phyloP scores from a whole-genome alignment of 495 filamentous ascomycete genomes.

The Bryoglossum gracile region DNA sequence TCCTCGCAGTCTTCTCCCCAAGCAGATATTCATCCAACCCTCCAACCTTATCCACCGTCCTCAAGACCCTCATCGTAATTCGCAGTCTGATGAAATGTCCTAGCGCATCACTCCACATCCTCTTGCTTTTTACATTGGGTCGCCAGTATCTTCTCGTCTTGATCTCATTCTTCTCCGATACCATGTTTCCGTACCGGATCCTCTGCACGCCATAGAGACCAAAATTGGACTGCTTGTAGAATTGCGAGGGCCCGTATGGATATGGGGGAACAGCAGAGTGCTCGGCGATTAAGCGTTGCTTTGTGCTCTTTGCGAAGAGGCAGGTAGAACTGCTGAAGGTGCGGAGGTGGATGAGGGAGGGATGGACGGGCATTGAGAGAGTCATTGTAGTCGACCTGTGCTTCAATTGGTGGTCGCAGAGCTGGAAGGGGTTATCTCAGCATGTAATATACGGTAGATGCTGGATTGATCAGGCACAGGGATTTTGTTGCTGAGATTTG shows the following conservation, averaged over 20 bases:
- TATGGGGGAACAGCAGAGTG: slow-evolving; percentile 56
- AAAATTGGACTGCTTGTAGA: slow-evolving; percentile 81
- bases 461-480: too few relatives aligned
- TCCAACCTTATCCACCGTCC: slow-evolving; percentile 81
- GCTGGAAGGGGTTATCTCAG: neutral
- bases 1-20: slow-evolving; percentile 58
- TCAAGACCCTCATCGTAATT: slow-evolving; percentile 67
- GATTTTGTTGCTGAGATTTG: neutral
- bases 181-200: slow-evolving; percentile 89
- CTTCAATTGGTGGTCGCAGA: slow-evolving; percentile 1
- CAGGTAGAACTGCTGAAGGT: slow-evolving; percentile 26
- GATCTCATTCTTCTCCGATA: slow-evolving; percentile 65
- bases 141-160: slow-evolving; percentile 84
- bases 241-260: slow-evolving; percentile 69
- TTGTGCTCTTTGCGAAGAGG: slow-evolving; percentile 33
- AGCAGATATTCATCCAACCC: slow-evolving; percentile 88
- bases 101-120: slow-evolving; percentile 63
- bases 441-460: neutral
- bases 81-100: slow-evolving; percentile 59
- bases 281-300: slow-evolving; percentile 26
- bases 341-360: slow-evolving; percentile 15
- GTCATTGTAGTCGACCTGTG: slow-evolving; percentile 9
- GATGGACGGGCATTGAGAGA: slow-evolving; percentile 17
- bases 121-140: slow-evolving; percentile 77
- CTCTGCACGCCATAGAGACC: slow-evolving; percentile 74